A percentile compares a stretch with the other conserved stretches of the same genome.
phyloP scores from a whole-genome alignment of 345 rosid genomes.

The Nephelium lappaceum region DNA sequence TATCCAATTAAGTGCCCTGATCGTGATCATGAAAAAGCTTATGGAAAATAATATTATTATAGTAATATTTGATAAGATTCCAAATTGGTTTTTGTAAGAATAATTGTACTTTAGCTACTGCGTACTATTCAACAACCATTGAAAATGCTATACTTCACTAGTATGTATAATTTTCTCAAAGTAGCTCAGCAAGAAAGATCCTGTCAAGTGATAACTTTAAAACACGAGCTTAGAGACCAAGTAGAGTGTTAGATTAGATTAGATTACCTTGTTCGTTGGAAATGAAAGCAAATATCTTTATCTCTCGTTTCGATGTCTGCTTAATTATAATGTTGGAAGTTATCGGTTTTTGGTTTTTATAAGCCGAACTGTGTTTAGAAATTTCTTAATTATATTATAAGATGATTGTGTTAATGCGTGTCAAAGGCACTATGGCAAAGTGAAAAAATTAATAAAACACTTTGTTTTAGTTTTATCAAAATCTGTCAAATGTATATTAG shows the following conservation, averaged over 20 bases:
- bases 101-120: not conserved
- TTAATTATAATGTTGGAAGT: not conserved
- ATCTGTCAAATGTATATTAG: too few relatives aligned
- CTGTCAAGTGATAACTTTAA: too few relatives aligned
- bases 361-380: not conserved
- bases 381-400: not conserved
- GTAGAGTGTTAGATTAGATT: conserved; percentile 4
- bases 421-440: too few relatives aligned
- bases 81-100: not conserved
- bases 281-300: not conserved
- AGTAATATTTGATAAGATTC: conserved; percentile 6
- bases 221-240: too few relatives aligned
- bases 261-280: not conserved
- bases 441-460: too few relatives aligned
- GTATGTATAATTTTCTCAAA: not conserved
- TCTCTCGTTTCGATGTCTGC: not conserved
- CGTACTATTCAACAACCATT: not conserved
- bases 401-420: not conserved
- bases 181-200: not conserved
- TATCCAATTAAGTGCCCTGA: too few relatives aligned
- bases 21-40: not conserved
- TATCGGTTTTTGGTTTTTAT: not conserved
- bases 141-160: not conserved
- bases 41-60: not conserved
- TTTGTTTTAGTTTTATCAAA: too few relatives aligned